Percentiles rank a stretch among this genome's conserved stretches.
Evolutionary conservation across 2,329 filamentous ascomycete genomes (phyloP).

Genomic region (Daldinia sp.): DNA sequence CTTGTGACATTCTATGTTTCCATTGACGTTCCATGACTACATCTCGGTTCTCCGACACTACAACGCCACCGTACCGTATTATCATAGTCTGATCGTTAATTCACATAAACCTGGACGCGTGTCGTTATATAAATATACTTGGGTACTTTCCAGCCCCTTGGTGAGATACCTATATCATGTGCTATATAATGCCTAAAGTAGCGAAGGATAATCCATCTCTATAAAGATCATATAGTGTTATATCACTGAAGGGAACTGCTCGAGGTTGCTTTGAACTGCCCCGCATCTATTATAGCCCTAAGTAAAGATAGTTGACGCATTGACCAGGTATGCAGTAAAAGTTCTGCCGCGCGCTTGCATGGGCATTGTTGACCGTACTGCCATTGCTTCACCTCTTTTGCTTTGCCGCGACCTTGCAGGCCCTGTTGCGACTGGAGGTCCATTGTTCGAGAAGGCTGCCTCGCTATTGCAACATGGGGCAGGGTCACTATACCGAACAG

Average conservation of each 20-base stretch:
- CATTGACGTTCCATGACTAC: conserved; percentile 33
- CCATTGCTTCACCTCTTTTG: neutral
- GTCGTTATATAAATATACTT: neutral
- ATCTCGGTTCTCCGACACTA: conserved; percentile 17
- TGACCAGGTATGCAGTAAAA: neutral
- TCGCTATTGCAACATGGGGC: conserved; percentile 21
- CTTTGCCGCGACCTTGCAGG: conserved; percentile 35
- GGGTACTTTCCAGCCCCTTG: too few relatives aligned
- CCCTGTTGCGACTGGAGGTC: conserved; percentile 22
- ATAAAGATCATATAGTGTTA: neutral
- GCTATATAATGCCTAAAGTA: neutral
- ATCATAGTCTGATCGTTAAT: conserved; percentile 22
- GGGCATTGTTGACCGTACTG: conserved; percentile 6
- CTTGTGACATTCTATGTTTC: conserved; percentile 39
- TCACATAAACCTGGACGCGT: neutral
- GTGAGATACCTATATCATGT: too few relatives aligned
- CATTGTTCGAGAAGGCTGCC: conserved; percentile 34
- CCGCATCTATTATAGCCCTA: neutral
- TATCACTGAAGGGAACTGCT: neutral
- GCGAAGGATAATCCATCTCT: neutral
- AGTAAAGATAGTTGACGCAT: neutral
- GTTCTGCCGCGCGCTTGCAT: conserved; percentile 37
- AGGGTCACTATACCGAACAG: conserved; percentile 12
- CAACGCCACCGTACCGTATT: conserved; percentile 10
- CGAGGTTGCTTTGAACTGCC: neutral